Conservation (phyloP, 306 rosid species). For the Dalbergia cultrata region DNA sequence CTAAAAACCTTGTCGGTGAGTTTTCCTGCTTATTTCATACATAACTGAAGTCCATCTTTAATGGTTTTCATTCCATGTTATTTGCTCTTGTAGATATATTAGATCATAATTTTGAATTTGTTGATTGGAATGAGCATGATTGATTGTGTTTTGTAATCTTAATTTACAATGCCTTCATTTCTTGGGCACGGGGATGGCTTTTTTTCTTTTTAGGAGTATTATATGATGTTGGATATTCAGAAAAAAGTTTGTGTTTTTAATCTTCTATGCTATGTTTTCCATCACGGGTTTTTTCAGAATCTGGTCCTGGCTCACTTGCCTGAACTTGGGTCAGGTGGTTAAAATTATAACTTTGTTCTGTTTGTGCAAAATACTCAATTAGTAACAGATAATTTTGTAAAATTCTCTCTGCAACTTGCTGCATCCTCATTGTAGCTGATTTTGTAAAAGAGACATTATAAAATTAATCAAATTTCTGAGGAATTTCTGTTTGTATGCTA, state of each 20-base stretch:
- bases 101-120: too few species aligned
- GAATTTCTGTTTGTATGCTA: not conserved
- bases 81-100: too few species aligned
- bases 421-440: slow-evolving; percentile 57
- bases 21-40: too few species aligned
- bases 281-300: slow-evolving; percentile 36
- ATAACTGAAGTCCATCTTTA: too few species aligned
- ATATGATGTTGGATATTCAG: slow-evolving; percentile 4
- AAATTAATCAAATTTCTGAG: slow-evolving; percentile 13
- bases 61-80: too few species aligned
- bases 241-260: slow-evolving; percentile 37
- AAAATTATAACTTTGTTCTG: not conserved
- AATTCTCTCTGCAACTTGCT: slow-evolving; percentile 49
- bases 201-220: slow-evolving; percentile 7
- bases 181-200: not conserved
- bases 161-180: slow-evolving; percentile 1
- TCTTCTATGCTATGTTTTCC: not conserved
- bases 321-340: slow-evolving; percentile 3
- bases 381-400: not conserved
- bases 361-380: slow-evolving; percentile 25
- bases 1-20: too few species aligned
- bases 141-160: not conserved
- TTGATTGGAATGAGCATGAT: not conserved
- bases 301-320: not conserved
- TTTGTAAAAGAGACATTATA: slow-evolving; percentile 1